A percentile compares a stretch with the other conserved stretches of the same genome.
Evolutionary conservation across 2,329 filamentous ascomycete genomes (phyloP).

Genomic region (Pestalotiopsis sp.): DNA sequence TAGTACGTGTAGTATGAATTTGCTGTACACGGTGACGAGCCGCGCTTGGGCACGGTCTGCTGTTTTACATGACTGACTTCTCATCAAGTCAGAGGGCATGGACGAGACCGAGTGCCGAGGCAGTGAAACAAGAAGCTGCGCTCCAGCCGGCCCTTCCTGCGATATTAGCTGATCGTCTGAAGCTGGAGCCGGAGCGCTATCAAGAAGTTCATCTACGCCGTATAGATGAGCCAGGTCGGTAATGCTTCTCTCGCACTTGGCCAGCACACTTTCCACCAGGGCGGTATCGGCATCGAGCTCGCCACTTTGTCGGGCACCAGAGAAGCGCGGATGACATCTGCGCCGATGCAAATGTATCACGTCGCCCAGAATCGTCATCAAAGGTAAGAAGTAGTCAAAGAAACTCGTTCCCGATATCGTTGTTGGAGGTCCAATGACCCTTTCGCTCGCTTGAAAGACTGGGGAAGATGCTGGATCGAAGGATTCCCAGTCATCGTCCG

Average conservation of each 20-base stretch:
- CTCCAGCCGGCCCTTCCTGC: not conserved
- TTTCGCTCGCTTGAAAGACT: not conserved
- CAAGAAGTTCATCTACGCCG: not conserved
- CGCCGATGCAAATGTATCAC: not conserved
- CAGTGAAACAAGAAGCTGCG: not conserved
- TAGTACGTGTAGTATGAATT: not conserved
- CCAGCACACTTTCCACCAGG: not conserved
- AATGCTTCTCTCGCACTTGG: not conserved
- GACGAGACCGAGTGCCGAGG: not conserved
- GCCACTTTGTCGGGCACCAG: not conserved
- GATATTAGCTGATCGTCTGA: not conserved
- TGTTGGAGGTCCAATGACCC: not conserved
- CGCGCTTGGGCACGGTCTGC: not conserved
- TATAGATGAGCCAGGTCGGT: not conserved
- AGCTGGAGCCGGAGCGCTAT: not conserved
- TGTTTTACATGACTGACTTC: not conserved
- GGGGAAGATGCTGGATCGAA: not conserved
- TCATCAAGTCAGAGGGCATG: not conserved
- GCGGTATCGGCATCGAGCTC: not conserved
- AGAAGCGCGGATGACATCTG: not conserved
- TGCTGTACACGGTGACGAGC: not conserved
- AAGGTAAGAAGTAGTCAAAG: slow-evolving; percentile 1
- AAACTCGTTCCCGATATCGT: not conserved
- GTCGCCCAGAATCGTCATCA: not conserved
- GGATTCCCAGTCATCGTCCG: not conserved